These are phyloP conservation scores for Calamus simplicifolius DNA, from an alignment of 176 grass and related monocot genomes.

Conservation along the genomic window DNA sequence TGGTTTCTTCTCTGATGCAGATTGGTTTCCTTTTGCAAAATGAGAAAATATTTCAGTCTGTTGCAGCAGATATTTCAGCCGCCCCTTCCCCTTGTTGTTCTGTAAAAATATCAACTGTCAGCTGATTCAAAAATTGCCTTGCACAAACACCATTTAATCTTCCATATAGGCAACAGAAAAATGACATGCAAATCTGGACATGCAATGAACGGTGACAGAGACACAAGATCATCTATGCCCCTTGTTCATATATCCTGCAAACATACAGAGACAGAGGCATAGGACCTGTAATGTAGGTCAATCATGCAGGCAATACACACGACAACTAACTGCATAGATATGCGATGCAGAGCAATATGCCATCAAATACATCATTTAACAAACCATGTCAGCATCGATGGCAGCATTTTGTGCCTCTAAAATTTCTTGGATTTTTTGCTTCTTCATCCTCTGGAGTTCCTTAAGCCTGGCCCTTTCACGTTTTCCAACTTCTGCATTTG, in stretches of 20 bases:
- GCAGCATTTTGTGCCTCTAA: slow-evolving; percentile 51
- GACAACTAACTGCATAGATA: no score
- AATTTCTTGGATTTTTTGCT: slow-evolving; percentile 58
- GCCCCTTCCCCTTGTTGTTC: slow-evolving; percentile 69
- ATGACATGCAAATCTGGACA: no score
- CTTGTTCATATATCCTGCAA: no score
- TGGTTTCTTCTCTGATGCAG: slow-evolving; percentile 41
- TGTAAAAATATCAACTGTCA: slow-evolving; percentile 21
- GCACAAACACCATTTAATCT: no score
- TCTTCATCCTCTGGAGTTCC: slow-evolving; percentile 61
- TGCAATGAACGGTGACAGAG: no score
- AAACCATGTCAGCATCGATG: slow-evolving; percentile 60
- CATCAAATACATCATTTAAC: slow-evolving; percentile 9
- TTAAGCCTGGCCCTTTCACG: slow-evolving; percentile 47
- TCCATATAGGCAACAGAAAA: no score
- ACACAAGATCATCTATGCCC: no score
- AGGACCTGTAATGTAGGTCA: no score
- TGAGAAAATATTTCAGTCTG: slow-evolving; percentile 85
- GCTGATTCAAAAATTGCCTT: not conserved
- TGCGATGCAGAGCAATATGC: no score
- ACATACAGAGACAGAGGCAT: no score
- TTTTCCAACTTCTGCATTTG: slow-evolving; percentile 40
- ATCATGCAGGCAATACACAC: no score
- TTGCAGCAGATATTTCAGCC: slow-evolving; percentile 57
- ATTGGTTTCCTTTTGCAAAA: slow-evolving; percentile 68